Evolutionary conservation across 1,284 basidiomycete species (phyloP), one percentile per base, ranked within the genome.

Genomic region (Psilocybe mexicana): DNA sequence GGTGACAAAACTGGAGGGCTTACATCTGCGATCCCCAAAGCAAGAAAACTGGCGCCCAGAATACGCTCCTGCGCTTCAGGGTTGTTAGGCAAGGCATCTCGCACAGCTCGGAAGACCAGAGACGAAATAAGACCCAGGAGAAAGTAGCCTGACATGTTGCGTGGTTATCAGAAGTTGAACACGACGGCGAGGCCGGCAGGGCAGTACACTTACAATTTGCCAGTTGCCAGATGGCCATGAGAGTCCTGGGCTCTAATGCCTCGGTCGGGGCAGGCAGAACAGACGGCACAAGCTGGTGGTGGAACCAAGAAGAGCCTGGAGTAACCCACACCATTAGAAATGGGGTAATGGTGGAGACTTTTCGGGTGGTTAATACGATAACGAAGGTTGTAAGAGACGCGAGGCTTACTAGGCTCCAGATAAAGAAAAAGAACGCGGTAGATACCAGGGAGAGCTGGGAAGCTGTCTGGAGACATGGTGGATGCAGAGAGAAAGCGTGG

Each of bases 21-120:
- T 63, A 91, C 90, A 72, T 92, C 89, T 44, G 86, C 90, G 59
- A 90, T 76, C 1, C 85, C 87, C 43, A 92, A 78, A 3, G 86
- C 86, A 26, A 79, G 75, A 58, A 92, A 75, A 55, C 79, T 79
- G 2, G 88, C 81, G 5, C 87, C 87, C 8, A 91, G 65, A 52
- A 92, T 85, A 50, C 83, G 81, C 67, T 92, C 89, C 68, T 92
- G 89, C 0, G 84, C 83, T 40, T 72, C 76, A 6, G 81, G 83
- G 65, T 90, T 81, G 52, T 80, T 67, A 0, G 80, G 80, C 7
- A 91, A 69, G 1, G 85, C 76, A 64, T 89, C 84, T 52, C 87
- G 75, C 43, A 88, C 78, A 1, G 87, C 86, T 36, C 89, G 83
- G 67, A 91, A 88, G 2, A 87, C 87, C 33, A 90, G 68, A 2